Conservation (phyloP, 2,329 filamentous ascomycete genomes). For the Hortaea werneckii region DNA sequence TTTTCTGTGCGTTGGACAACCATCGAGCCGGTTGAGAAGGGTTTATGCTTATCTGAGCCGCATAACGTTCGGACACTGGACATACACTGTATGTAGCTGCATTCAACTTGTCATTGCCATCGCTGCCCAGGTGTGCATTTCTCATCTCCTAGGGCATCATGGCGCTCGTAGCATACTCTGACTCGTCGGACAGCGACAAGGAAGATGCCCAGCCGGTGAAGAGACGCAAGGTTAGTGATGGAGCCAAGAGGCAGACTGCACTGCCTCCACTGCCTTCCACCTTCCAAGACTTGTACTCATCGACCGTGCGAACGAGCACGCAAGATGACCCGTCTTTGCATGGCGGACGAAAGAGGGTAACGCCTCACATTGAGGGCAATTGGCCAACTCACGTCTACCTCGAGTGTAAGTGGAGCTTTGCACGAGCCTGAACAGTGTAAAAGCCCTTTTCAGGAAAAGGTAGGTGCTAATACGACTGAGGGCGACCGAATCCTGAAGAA, state of each 20-base stretch:
- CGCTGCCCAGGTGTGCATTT: too few relatives aligned
- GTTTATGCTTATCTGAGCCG: not conserved
- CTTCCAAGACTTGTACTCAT: slow-evolving; percentile 86
- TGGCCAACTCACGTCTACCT: slow-evolving; percentile 92
- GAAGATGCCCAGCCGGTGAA: slow-evolving; percentile 14
- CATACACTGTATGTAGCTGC: not conserved
- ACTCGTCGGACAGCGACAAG: slow-evolving; percentile 28
- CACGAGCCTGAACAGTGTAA: not conserved
- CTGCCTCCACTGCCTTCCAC: slow-evolving; percentile 56
- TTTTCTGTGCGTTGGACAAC: not conserved
- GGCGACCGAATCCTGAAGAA: slow-evolving; percentile 45
- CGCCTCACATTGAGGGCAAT: slow-evolving; percentile 75
- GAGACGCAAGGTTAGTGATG: not conserved
- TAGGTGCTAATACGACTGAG: slow-evolving; percentile 25
- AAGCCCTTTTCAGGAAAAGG: not conserved
- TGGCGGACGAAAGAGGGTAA: slow-evolving; percentile 69
- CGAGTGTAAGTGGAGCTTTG: slow-evolving; percentile 58
- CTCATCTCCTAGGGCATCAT: slow-evolving; percentile 28
- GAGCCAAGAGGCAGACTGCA: not conserved
- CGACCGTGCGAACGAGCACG: slow-evolving; percentile 65
- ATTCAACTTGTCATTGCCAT: too few relatives aligned
- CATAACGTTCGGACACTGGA: not conserved
- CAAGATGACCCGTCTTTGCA: slow-evolving; percentile 77
- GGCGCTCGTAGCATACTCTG: slow-evolving; percentile 58
- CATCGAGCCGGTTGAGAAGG: not conserved